Base-by-base conservation (phyloP, 2,329 filamentous ascomycete species). In the Orbilia brochopaga region DNA sequence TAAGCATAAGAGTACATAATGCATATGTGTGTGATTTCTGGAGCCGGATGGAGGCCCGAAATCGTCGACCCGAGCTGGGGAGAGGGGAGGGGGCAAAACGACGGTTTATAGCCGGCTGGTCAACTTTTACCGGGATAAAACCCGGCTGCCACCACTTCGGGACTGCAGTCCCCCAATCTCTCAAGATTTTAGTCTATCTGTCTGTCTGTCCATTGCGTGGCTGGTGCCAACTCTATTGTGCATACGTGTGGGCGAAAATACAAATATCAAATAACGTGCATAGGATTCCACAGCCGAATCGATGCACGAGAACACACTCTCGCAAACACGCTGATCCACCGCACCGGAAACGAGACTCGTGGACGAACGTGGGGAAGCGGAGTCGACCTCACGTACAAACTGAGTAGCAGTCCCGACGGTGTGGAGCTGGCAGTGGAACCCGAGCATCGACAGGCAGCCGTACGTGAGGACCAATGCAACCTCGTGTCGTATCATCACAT, bases 41-140 rank as follows among this genome's bases (percentile, higher is more conserved):
- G 44, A 53, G 15, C 23, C 30, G 50, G 50, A 57, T 52, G 21
- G 23, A 54, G 37, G 53, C 13, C 55, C 35, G 60, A 53, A 51
- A n/a, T 64, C 50, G 15, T 63, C 40, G 21, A 44, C 32, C n/a
- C 17, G n/a, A 5, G 44, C 44, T 19, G 44, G 44, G 3, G 19
- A 19, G 48, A 44, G 48, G 32, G 27, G 58, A 58, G 63, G 65
- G 65, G 67, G 67, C 60, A 65, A 60, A 65, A 42, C 24, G 32
- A 19, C 48, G 3, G 27, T 32, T 8, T 65, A 72, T 65, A 72
- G 51, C 67, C 67, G 67, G 60, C 55, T 69, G 27, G 27, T 32
- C 27, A 35, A 60, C 59, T 19, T 10, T 23, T 35, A 63, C 52
- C 59, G 64, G 67, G 67, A 65, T 72, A 65, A 65, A 69, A 65